These are phyloP conservation scores for Mortierella sp. DNA, from an alignment of 371 early-diverging fungal species.

Conservation along the genomic window DNA sequence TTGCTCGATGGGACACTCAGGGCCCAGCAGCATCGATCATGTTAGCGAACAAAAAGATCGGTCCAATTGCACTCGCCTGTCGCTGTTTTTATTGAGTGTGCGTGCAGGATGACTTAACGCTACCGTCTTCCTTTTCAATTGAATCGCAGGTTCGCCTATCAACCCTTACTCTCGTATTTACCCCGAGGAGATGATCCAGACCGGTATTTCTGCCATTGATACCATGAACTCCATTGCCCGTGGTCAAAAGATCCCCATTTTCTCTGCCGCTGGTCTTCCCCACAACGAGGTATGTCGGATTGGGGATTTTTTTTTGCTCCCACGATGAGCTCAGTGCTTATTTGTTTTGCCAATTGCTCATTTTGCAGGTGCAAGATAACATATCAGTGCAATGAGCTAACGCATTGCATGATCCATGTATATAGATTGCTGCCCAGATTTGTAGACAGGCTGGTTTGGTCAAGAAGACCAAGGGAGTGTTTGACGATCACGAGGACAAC, in stretches of 20 bases:
- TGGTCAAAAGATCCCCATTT: constrained; percentile 99
- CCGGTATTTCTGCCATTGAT: constrained; percentile 99
- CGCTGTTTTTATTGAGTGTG: not conserved
- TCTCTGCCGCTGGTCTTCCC: constrained; percentile 99
- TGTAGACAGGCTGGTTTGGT: constrained; percentile 99
- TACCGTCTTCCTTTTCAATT: not conserved
- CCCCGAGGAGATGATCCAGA: constrained; percentile 99
- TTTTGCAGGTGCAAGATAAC: constrained; percentile 1
- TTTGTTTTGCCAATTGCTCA: constrained; percentile 1
- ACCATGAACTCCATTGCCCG: constrained; percentile 99
- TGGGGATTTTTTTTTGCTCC: constrained; percentile 11
- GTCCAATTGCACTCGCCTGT: not conserved
- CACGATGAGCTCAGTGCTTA: constrained; percentile 1
- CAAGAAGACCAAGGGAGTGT: constrained; percentile 95
- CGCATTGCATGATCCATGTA: not conserved
- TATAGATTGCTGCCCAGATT: constrained; percentile 99
- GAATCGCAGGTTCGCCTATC: constrained; percentile 90
- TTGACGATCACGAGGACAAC: constrained; percentile 99
- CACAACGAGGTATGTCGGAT: constrained; percentile 93
- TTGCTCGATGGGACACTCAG: not conserved
- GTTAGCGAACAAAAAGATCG: too few relatives aligned
- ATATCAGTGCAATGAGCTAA: not conserved
- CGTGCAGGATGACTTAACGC: not conserved
- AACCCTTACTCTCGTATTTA: constrained; percentile 99
- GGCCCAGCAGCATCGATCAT: not conserved